Evolutionary conservation across 1,284 basidiomycete species (phyloP).

Genomic region (Irpex rosettiformis): DNA sequence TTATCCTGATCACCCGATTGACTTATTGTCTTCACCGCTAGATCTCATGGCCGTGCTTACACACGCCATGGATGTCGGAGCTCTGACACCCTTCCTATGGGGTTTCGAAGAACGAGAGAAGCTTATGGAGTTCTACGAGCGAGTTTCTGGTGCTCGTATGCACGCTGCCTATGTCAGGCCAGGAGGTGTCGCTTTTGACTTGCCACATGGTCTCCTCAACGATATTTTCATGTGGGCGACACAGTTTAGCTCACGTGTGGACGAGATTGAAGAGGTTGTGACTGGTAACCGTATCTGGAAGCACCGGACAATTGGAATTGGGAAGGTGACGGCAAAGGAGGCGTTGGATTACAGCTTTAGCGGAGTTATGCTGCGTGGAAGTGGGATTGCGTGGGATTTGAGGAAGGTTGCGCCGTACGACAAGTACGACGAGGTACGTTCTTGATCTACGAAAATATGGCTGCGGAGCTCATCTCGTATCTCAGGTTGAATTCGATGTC

Average conservation of each 20-base stretch:
- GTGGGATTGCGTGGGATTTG: conserved; percentile 94
- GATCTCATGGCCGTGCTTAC: conserved; percentile 98
- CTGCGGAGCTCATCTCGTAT: not conserved
- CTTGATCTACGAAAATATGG: not conserved
- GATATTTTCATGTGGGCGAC: conserved; percentile 99
- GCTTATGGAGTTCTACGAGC: conserved; percentile 99
- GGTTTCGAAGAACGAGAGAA: conserved; percentile 99
- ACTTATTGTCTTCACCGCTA: conserved; percentile 23
- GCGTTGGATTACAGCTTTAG: conserved; percentile 94
- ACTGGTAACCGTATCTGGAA: conserved; percentile 99
- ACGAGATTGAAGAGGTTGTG: conserved; percentile 98
- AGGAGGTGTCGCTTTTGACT: conserved; percentile 96
- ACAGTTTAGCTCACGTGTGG: conserved; percentile 87
- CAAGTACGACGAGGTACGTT: conserved; percentile 84
- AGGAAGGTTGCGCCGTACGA: conserved; percentile 93
- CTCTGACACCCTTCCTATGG: conserved; percentile 98
- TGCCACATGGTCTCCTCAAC: conserved; percentile 94
- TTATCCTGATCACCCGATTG: not conserved
- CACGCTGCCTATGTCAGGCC: conserved; percentile 98
- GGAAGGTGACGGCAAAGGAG: conserved; percentile 88
- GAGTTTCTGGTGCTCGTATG: conserved; percentile 95
- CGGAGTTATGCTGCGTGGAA: conserved; percentile 96
- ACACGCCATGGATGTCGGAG: conserved; percentile 96
- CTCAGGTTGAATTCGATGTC: conserved; percentile 91
- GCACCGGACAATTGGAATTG: conserved; percentile 88